Evolutionary conservation across 768 basidiomycete genomes (phyloP).

Genomic region (Lactifluus hygrophoroides): DNA sequence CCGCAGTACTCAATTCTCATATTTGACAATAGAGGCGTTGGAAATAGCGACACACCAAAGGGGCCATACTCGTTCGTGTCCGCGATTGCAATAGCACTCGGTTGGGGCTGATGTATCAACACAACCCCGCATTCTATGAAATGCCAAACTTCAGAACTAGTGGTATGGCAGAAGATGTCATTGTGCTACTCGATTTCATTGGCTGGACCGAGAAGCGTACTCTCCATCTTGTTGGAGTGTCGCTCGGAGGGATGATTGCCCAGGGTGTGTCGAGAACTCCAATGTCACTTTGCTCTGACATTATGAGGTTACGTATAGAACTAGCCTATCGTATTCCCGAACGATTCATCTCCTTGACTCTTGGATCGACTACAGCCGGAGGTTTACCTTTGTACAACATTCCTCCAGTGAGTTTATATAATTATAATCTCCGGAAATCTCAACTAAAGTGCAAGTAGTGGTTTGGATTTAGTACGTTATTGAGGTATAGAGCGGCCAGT

Average conservation of each 20-base stretch:
- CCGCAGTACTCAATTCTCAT: slow-evolving; percentile 54
- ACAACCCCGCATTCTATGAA: background rate
- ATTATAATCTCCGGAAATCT: background rate
- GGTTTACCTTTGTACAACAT: slow-evolving; percentile 48
- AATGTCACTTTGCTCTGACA: background rate
- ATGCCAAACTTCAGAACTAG: slow-evolving; percentile 40
- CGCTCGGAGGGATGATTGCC: slow-evolving; percentile 79
- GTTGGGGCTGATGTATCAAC: background rate
- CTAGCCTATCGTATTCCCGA: slow-evolving; percentile 57
- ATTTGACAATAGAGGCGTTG: slow-evolving; percentile 82
- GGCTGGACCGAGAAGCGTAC: slow-evolving; percentile 58
- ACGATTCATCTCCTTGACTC: slow-evolving; percentile 55
- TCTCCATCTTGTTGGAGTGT: slow-evolving; percentile 65
- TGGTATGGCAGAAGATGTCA: slow-evolving; percentile 69
- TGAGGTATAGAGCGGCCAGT: background rate
- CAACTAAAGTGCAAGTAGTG: slow-evolving; percentile 9
- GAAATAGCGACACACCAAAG: slow-evolving; percentile 57
- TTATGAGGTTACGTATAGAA: slow-evolving; percentile 37
- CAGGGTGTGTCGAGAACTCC: slow-evolving; percentile 40
- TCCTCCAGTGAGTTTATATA: slow-evolving; percentile 43
- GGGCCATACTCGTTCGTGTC: slow-evolving; percentile 66
- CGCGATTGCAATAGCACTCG: slow-evolving; percentile 3
- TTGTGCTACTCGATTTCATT: slow-evolving; percentile 58
- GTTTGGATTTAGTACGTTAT: slow-evolving; percentile 16
- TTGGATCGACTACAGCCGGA: slow-evolving; percentile 66